Evolutionary conservation across 2,329 filamentous ascomycete species (phyloP), one percentile per base, ranked within the genome.

Genomic region (Aureobasidium sp.): DNA sequence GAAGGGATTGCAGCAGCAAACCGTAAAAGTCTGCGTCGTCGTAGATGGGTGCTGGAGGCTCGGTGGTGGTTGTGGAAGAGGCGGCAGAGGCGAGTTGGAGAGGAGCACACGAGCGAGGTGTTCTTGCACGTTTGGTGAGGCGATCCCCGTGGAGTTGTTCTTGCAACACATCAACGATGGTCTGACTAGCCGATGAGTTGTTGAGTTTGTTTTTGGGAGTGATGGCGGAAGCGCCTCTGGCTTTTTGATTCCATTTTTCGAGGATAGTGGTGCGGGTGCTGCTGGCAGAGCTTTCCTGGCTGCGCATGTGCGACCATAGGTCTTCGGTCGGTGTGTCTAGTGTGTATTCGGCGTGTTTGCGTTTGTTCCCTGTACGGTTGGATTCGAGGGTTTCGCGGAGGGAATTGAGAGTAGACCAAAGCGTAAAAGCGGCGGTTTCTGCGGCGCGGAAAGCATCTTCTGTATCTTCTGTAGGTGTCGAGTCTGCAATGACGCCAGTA

Each of bases 21-120:
- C 96, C 91, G 77, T 99, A 99, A 74, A 97, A 97, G 72, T 95
- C 87, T 12, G 90, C 90, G 69, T 99, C 94, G 72, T 97, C 93
- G 77, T 94, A 99, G 67, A 96, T 86, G 24, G 29, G 6, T 2
- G 29, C 5, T 20, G 41, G 8, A 8, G 52, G n/a, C 2, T 32
- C 26, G 20, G 32, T 6, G n/a, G 1, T 74, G 72, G 20, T 20
- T 20, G 20, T 20, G 20, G 20, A 20, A 20, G 69, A 87, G 27
- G 85, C 70, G 37, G 67, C 70, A 32, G 67, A 64, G 10, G 69
- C 64, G n/a, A 70, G 63, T 68, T 93, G 89, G 0, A 84, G 76
- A 0, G 89, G 89, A 0, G 89, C 89, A 69, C 89, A 92, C 1
- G 89, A 92, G 24, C 90, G 85, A 13, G 89, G 87, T 0, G 85